Evolutionary conservation across 2,329 filamentous ascomycete species (phyloP), one percentile per base, ranked within the genome.

Genomic region (Diaporthe batatas): DNA sequence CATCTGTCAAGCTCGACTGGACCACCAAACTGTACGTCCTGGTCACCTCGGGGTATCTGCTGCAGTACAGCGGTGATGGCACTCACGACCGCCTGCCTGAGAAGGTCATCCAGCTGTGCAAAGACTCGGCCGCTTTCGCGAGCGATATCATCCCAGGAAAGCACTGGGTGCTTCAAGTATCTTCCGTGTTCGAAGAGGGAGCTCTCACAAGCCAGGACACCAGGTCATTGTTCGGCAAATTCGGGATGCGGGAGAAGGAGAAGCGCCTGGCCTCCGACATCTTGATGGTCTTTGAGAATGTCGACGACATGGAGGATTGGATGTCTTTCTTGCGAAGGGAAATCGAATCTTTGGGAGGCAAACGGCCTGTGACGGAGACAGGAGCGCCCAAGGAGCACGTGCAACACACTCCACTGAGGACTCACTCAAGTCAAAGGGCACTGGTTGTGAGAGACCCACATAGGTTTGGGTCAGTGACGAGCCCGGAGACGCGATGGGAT

Each of bases 151-250:
- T 96, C 71, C 92, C 93, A 3, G 94, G 94, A 7, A 90, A 90
- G 74, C 93, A 95, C 78, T 95, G 93, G 90, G 94, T 96, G 7
- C 81, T 96, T 18, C 93, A 94, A 76, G 89, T 96, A 29, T 92
- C 91, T 3, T 92, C 93, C 47, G 84, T 86, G 11, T 90, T 91
- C 72, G 90, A 91, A 65, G 82, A 88, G 2, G 88, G 92, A 44
- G 89, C 89, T 36, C 83, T 81, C 1, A 79, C 86, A 18, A 78
- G 84, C 3, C 77, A 84, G 3, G 87, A 90, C 49, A 84, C 88
- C 3, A 88, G 89, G 65, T 93, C 91, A 1, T 81, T 94, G 3
- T 86, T 94, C 42, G 90, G 91, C 1, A 89, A 91, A 70, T 83
- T 94, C 65, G 87, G 90, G 2, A 88, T 93, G 53, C 88, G 90